Evolutionary conservation across 2,329 filamentous ascomycete genomes (phyloP).

Genomic region (Aspergillus intermedius): DNA sequence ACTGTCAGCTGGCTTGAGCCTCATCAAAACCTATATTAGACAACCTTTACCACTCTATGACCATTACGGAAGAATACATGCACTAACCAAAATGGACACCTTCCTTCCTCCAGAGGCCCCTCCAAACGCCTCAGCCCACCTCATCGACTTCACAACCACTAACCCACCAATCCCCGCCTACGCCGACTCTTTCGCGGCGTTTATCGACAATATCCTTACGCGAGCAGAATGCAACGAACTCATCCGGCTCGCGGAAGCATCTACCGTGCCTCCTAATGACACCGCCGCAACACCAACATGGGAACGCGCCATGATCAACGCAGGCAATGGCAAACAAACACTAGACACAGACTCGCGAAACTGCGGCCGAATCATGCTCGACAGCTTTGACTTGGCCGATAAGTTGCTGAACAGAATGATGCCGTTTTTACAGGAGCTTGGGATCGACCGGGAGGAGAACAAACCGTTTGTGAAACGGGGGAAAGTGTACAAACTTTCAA

Average conservation of each 20-base stretch:
- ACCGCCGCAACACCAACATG: slow-evolving; percentile 40
- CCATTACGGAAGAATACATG: background rate
- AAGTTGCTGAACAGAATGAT: slow-evolving; percentile 56
- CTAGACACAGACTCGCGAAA: slow-evolving; percentile 56
- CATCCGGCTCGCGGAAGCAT: slow-evolving; percentile 46
- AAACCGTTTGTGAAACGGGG: slow-evolving; percentile 37
- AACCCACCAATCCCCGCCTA: slow-evolving; percentile 46
- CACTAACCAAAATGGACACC: background rate
- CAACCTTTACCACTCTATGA: too few species aligned
- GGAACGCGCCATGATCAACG: slow-evolving; percentile 63
- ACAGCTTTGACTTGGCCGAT: slow-evolving; percentile 55
- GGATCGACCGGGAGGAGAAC: slow-evolving; percentile 33
- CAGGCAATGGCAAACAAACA: slow-evolving; percentile 56
- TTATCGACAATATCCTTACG: slow-evolving; percentile 59
- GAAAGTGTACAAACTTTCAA: slow-evolving; percentile 29
- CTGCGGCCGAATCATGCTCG: slow-evolving; percentile 72
- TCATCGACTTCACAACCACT: slow-evolving; percentile 50
- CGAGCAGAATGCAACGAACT: slow-evolving; percentile 58
- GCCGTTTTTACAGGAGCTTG: slow-evolving; percentile 44
- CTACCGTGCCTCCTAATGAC: slow-evolving; percentile 15
- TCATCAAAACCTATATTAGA: too few species aligned
- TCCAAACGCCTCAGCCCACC: slow-evolving; percentile 39
- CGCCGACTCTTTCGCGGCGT: slow-evolving; percentile 49
- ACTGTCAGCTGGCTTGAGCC: too few species aligned
- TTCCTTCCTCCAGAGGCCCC: slow-evolving; percentile 34